phyloP scores from a whole-genome alignment of 2,329 filamentous ascomycete genomes.

The Pseudophaeomoniella oleicola region DNA sequence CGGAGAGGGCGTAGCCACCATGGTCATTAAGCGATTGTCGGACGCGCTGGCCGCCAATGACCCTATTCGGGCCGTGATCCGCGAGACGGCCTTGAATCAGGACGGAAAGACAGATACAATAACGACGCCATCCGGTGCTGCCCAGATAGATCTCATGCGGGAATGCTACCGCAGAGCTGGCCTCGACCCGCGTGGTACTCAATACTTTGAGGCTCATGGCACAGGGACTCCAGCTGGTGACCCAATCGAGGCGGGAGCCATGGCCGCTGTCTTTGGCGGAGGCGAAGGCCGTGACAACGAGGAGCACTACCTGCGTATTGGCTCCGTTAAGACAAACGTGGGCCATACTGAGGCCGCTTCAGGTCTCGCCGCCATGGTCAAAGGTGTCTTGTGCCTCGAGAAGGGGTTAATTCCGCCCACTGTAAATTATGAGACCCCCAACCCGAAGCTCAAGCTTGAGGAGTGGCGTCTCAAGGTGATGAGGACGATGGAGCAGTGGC shows the following conservation, averaged over 20 bases:
- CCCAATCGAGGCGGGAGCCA: constrained; percentile 9
- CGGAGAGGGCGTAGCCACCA: constrained; percentile 3
- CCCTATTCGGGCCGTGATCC: constrained; percentile 2
- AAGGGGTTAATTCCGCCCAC: constrained; percentile 4
- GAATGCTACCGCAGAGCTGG: constrained; percentile 2
- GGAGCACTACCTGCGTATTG: constrained; percentile 5
- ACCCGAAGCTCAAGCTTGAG: constrained; percentile 4
- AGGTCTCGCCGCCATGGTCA: constrained; percentile 8
- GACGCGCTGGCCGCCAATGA: constrained; percentile 2
- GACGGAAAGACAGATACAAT: constrained; percentile 3
- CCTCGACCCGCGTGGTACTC: constrained; percentile 4
- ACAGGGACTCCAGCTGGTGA: constrained; percentile 12
- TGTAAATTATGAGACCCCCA: constrained; percentile 3
- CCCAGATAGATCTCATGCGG: constrained; percentile 1
- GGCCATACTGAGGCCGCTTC: constrained; percentile 7
- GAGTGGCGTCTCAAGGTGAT: constrained; percentile 5
- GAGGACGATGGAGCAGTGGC: constrained; percentile 11
- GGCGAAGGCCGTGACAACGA: not conserved
- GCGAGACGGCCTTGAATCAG: constrained; percentile 2
- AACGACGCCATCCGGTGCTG: constrained; percentile 1
- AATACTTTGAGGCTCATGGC: constrained; percentile 12
- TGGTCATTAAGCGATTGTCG: constrained; percentile 2
- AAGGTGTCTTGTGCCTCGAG: constrained; percentile 10
- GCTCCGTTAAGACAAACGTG: constrained; percentile 15
- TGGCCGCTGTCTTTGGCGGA: constrained; percentile 1